Conservation (phyloP, 23 red algal genomes). For the Chondrus crispus region DNA sequence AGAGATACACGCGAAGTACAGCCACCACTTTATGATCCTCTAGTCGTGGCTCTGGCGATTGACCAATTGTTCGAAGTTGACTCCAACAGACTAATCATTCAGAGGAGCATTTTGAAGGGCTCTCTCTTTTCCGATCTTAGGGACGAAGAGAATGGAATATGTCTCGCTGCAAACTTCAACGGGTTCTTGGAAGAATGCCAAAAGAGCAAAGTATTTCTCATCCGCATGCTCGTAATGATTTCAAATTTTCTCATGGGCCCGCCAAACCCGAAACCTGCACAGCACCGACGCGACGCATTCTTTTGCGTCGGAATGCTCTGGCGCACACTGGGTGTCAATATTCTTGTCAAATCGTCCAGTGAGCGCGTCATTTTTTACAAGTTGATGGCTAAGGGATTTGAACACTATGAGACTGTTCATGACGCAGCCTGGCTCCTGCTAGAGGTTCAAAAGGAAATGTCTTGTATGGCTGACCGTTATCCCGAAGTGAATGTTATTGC, state of each 20-base stretch:
- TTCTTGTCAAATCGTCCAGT: slow-evolving; percentile 25
- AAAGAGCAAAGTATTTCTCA: background rate
- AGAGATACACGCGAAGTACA: slow-evolving; percentile 25
- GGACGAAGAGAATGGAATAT: slow-evolving; percentile 18
- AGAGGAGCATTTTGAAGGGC: background rate
- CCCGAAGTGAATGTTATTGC: background rate
- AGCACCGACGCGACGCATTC: slow-evolving; percentile 43
- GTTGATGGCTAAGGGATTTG: slow-evolving; percentile 42
- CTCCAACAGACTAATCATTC: background rate
- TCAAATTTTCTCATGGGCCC: background rate
- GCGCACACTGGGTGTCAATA: slow-evolving; percentile 8
- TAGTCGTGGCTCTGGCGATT: slow-evolving; percentile 32
- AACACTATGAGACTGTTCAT: background rate
- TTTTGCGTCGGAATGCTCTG: slow-evolving; percentile 53
- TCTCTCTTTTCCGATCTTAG: slow-evolving; percentile 42
- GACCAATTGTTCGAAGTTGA: slow-evolving; percentile 23
- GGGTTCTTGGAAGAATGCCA: slow-evolving; percentile 37
- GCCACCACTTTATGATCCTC: slow-evolving; percentile 57
- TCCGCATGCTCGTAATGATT: slow-evolving; percentile 26
- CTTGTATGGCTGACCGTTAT: background rate
- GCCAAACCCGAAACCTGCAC: background rate
- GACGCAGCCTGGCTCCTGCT: slow-evolving; percentile 47
- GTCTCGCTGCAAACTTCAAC: slow-evolving; percentile 20
- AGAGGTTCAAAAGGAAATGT: slow-evolving; percentile 22
- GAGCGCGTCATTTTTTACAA: slow-evolving; percentile 36